Base-by-base conservation (phyloP, 2,329 filamentous ascomycete genomes). In the Botrytis sinoallii region DNA sequence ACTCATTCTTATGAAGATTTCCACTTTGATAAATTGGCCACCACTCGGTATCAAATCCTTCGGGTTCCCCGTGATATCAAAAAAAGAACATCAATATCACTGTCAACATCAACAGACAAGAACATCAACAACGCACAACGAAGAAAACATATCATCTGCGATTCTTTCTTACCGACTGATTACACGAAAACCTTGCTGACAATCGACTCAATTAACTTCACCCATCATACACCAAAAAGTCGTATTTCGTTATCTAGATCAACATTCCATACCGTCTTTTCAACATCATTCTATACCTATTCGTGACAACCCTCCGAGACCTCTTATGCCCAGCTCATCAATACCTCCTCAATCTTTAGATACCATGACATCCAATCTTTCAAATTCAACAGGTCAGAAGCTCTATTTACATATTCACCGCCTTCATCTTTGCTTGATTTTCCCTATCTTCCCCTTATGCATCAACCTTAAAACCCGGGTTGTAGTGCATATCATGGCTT, bases 401-500 rank as follows among this genome's bases (percentile, higher is more conserved):
- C 74, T 67, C 71, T 42, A 52, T 72, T 72, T 32, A 10, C 52
- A 69, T 40, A 60, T 67, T 75, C 74, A 75, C 75, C 75, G 74
- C 74, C 59, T 52, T 73, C 68, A 61, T 44, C 35, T 61, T 35
- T 55, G 40, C 63, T 55, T 40, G 38, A 67, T 38, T 61, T 35
- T 55, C 48, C 63, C 61, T 55, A 52, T 63, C 44, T 74, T 59
- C 32, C 48, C 65, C 59, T 71, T 75, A 74, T 77, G 76, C 75
- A 75, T 66, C 32, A 25, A 71, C 57, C 63, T 67, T 70, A 59
- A 55, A 48, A 64, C 73, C 75, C 72, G 76, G 76, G 76, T 77
- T 76, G 75, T 74, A 76, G 71, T 71, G 76, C 76, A 77, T 76
- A 76, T 65, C 22, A 75, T 74, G 73, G 75, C 70, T 66, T 60